Evolutionary conservation across 164 flowering plant genomes (phyloP).

Genomic region (Annona squamosa): DNA sequence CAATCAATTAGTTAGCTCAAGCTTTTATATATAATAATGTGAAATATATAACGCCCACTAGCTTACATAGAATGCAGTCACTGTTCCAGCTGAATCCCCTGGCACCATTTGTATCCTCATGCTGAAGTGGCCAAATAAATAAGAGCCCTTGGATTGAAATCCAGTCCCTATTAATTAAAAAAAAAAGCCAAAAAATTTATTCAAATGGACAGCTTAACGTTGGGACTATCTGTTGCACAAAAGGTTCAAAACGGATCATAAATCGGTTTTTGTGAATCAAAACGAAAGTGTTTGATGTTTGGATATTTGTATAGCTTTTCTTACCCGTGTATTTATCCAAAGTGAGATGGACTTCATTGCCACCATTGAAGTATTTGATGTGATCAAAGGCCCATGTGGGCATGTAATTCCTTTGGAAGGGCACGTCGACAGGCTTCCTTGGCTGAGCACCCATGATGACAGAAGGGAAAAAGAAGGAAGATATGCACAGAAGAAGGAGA

Average conservation of each 20-base stretch:
- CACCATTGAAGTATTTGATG: constrained; percentile 66
- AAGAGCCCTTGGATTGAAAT: constrained; percentile 79
- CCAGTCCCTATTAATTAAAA: constrained; percentile 51
- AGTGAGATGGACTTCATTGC: constrained; percentile 50
- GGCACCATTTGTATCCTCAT: constrained; percentile 73
- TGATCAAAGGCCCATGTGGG: constrained; percentile 87
- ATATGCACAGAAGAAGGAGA: constrained; percentile 16
- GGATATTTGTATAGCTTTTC: background rate
- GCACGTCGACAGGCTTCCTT: constrained; percentile 45
- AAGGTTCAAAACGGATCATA: no score
- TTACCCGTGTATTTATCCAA: constrained; percentile 72
- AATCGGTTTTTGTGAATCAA: background rate
- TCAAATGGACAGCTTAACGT: background rate
- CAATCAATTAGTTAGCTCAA: no score
- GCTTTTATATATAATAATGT: no score
- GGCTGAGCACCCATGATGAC: constrained; percentile 31
- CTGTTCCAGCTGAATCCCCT: constrained; percentile 89
- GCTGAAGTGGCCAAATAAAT: constrained; percentile 83
- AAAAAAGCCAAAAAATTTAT: background rate
- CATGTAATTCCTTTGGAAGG: constrained; percentile 55
- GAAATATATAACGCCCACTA: no score
- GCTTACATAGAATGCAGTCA: constrained; percentile 86
- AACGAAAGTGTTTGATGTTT: background rate
- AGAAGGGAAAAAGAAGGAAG: constrained; percentile 20
- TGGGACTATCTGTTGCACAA: background rate